Base-by-base conservation (phyloP, 73 alveolate species). In the Durusdinium trenchii region DNA sequence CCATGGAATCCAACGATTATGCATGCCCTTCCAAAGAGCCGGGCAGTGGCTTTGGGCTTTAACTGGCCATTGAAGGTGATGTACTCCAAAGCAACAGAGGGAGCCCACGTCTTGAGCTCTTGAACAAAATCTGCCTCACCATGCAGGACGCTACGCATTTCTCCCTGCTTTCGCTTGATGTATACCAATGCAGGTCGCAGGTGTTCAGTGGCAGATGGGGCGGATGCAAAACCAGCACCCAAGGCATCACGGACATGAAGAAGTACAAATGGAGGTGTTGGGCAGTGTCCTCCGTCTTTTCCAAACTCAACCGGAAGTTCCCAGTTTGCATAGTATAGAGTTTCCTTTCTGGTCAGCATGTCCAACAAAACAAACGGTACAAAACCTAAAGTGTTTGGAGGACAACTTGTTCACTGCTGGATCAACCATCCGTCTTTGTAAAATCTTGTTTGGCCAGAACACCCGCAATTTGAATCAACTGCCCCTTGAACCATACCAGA, bases 201-300 rank as follows among this genome's bases (percentile, higher is more conserved):
- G 1, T 4, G 60, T 36, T 36, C 28, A 40, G 50, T 23, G 38
- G 64, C 23, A 43, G 43, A 18, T 1, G 14, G n/a, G 52, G 35
- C 85, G 57, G 10, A 6, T 42, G 4, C 1, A 60, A 23, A 0
- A 23, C 7, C 73, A 60, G 43, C 50, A 52, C 26, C 57, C 60
- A 69, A 5, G 30, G 73, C 86, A 10, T 38, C 54, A 38, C 78
- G 82, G 42, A 69, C 54, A 45, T 45, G 43, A 26, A 30, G 97
- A 36, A 91, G 97, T 7, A 91, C 47, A 7, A 45, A 28, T 40
- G 76, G 57, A 75, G 97, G 89, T 0, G 97, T 91, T 23, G 97
- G 97, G 54, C 97, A 91, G 57, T 91, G 97, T 40, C 97, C 97
- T 28, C 97, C 97, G 18, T 91, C 97, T 75, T 69, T 4, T 16